Percentiles rank a stretch among this genome's conserved stretches.
Conservation (phyloP, 768 basidiomycete genomes). For the Boletus reticulatus region DNA sequence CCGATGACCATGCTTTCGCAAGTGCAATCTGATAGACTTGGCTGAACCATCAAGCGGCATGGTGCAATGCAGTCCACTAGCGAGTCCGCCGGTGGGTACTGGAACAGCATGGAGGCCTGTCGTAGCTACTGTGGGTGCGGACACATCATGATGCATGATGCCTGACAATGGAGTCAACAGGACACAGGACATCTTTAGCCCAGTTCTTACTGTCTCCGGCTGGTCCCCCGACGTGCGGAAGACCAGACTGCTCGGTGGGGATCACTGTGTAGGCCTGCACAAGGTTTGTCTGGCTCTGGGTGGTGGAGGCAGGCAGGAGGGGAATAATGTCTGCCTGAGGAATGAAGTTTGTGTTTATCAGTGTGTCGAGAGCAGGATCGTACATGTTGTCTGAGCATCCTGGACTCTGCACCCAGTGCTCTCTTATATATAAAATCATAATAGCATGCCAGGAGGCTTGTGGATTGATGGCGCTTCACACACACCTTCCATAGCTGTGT, state of each 20-base stretch:
- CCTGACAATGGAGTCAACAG: neutral
- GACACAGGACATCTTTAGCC: neutral
- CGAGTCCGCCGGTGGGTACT: conserved; percentile 3
- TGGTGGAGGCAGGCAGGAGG: neutral
- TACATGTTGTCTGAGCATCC: neutral
- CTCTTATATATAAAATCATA: neutral
- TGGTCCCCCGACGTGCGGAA: neutral
- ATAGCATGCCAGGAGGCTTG: too few relatives aligned
- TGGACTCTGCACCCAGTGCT: neutral
- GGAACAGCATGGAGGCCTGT: neutral
- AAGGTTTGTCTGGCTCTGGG: neutral
- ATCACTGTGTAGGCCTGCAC: neutral
- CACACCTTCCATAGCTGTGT: too few relatives aligned
- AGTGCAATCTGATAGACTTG: conserved; percentile 9
- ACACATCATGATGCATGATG: neutral
- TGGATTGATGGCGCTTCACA: too few relatives aligned
- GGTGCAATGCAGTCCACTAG: conserved; percentile 1
- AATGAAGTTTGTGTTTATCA: neutral
- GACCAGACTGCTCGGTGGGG: too few relatives aligned
- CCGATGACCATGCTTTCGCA: conserved; percentile 13
- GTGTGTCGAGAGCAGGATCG: neutral
- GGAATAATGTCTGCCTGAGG: neutral
- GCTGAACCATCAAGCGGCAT: conserved; percentile 1
- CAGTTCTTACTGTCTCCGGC: neutral
- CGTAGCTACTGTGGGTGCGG: neutral